phyloP scores from a whole-genome alignment of 352 stramenopile species.

The Globisporangium alternatum region DNA sequence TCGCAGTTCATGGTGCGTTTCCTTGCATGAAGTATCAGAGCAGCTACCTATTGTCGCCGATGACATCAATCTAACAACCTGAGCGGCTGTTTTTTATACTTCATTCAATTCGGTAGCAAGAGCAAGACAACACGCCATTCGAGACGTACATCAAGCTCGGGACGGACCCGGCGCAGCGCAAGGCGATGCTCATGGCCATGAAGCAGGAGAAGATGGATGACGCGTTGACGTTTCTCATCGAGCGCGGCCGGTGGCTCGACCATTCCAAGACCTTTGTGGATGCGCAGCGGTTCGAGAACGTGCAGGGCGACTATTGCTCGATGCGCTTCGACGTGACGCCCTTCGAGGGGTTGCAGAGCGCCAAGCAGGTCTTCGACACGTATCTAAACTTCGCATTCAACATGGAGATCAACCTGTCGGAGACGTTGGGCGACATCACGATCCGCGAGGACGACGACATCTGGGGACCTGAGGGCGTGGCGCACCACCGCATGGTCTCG shows the following conservation, averaged over 20 bases:
- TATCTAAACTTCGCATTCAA: constrained; percentile 45
- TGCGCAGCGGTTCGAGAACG: constrained; percentile 34
- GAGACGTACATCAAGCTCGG: constrained; percentile 34
- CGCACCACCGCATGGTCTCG: constrained; percentile 38
- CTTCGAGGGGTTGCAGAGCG: constrained; percentile 24
- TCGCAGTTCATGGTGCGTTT: constrained; percentile 30
- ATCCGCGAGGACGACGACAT: constrained; percentile 44
- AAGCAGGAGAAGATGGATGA: constrained; percentile 40
- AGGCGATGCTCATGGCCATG: constrained; percentile 29
- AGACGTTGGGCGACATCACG: constrained; percentile 43
- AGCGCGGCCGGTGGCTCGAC: constrained; percentile 32
- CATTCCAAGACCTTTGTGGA: constrained; percentile 33
- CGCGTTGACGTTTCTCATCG: constrained; percentile 31
- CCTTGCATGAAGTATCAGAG: background rate
- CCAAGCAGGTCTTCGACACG: constrained; percentile 43
- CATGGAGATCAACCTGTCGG: constrained; percentile 52
- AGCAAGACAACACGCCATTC: constrained; percentile 27
- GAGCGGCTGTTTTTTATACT: background rate
- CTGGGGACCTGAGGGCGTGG: constrained; percentile 22
- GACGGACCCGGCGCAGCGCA: constrained; percentile 20
- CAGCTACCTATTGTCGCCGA: too few species aligned
- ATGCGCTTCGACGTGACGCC: constrained; percentile 49
- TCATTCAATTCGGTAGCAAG: constrained; percentile 17
- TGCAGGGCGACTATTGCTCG: constrained; percentile 29
- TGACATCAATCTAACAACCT: background rate